phyloP scores from a whole-genome alignment of 805 yeast species.

The Metschnikowia amazonensis region DNA sequence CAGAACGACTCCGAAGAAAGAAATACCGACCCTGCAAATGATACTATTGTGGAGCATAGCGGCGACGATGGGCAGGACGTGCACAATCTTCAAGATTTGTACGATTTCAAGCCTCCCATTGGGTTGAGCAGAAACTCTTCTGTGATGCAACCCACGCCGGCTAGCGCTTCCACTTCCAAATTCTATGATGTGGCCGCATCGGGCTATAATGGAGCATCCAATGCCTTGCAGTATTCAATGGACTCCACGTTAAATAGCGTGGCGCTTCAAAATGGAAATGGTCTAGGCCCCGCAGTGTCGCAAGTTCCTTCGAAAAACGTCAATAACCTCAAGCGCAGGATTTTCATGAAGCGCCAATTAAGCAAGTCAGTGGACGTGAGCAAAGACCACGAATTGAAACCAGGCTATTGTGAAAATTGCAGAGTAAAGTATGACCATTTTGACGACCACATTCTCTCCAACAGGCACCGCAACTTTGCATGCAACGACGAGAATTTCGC shows the following conservation, averaged over 20 bases:
- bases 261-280: slow-evolving; percentile 39
- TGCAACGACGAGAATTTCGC: slow-evolving; percentile 63
- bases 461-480: slow-evolving; percentile 78
- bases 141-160: slow-evolving; percentile 29
- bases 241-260: slow-evolving; percentile 37
- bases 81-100: slow-evolving; percentile 6
- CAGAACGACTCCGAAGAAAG: slow-evolving; percentile 5
- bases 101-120: slow-evolving; percentile 30
- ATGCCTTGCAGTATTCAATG: slow-evolving; percentile 38
- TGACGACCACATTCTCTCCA: slow-evolving; percentile 66
- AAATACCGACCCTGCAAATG: slow-evolving; percentile 12
- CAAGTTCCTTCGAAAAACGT: slow-evolving; percentile 52
- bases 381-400: slow-evolving; percentile 32
- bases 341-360: slow-evolving; percentile 39
- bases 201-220: slow-evolving; percentile 44
- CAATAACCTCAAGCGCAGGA: slow-evolving; percentile 45
- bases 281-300: slow-evolving; percentile 57
- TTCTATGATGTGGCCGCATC: slow-evolving; percentile 45
- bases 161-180: slow-evolving; percentile 31
- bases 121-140: slow-evolving; percentile 36
- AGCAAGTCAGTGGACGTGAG: slow-evolving; percentile 21
- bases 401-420: slow-evolving; percentile 95
- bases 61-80: slow-evolving; percentile 8
- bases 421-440: slow-evolving; percentile 76
- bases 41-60: slow-evolving; percentile 11